These are phyloP conservation scores for Myxozyma neotropica DNA, from an alignment of 805 yeast genomes.

Conservation along the genomic window DNA sequence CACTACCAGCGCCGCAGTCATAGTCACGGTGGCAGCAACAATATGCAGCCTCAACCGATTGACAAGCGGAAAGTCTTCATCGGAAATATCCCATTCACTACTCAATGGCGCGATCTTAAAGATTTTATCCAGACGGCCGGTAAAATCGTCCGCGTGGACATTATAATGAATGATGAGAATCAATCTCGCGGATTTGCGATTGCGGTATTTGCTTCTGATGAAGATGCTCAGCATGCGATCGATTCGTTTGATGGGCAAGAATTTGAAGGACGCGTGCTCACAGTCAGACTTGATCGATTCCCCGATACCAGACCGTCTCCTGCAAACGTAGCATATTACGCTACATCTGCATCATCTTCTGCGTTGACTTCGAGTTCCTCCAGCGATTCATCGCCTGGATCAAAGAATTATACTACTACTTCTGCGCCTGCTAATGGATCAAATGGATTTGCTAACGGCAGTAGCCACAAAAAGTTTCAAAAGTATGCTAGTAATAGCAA, in stretches of 20 bases:
- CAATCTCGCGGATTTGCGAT: slow-evolving; percentile 64
- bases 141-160: slow-evolving; percentile 44
- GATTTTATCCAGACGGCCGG: slow-evolving; percentile 39
- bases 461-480: not conserved
- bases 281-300: slow-evolving; percentile 62
- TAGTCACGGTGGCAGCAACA: not conserved
- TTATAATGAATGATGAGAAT: slow-evolving; percentile 47
- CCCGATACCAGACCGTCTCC: slow-evolving; percentile 42
- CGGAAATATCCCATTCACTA: slow-evolving; percentile 43
- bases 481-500: not conserved
- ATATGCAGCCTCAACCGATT: slow-evolving; percentile 10
- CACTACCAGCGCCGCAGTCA: not conserved
- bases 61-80: slow-evolving; percentile 42
- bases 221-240: slow-evolving; percentile 55
- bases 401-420: not conserved
- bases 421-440: not conserved
- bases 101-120: slow-evolving; percentile 42
- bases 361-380: slow-evolving; percentile 17
- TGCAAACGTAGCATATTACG: slow-evolving; percentile 4
- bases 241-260: slow-evolving; percentile 52
- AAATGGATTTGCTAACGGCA: not conserved
- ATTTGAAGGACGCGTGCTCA: slow-evolving; percentile 63
- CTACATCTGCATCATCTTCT: not conserved
- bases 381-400: slow-evolving; percentile 10
- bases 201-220: slow-evolving; percentile 53